Base-by-base conservation (phyloP, 1,284 basidiomycete genomes). In the Apiotrichum veenhuisii region DNA sequence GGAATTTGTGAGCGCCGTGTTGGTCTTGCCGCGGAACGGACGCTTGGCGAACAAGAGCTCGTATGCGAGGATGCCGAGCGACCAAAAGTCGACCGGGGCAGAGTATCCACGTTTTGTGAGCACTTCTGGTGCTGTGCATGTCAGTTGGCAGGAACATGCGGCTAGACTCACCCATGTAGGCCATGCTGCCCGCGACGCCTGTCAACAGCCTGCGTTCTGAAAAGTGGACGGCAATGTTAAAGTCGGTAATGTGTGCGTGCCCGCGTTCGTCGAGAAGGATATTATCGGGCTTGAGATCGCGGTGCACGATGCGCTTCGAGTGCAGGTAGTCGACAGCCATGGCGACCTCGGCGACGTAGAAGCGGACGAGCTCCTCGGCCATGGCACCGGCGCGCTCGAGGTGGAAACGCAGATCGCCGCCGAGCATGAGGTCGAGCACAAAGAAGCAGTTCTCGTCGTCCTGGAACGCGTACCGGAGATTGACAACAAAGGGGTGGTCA, bases 391-490 rank as follows among this genome's bases (percentile, higher is more conserved):
- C 84, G 34, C 91, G 84, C 70, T 96, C 92, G 42, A 96, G 79
- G 73, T 98, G 93, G 72, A 97, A 97, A 64, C 94, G 82, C 65
- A 98, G 77, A 77, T 97, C 93, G 11, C 94, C 94, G 25, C 94
- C 94, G 1, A 97, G 80, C 94, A 98, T 97, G 48, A 97, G 82
- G 74, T 98, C 94, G 55, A 97, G 80, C 11, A 97, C 93, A 79
- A 97, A 97, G 82, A 97, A 98, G 71, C 94, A 92, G 73, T 96
- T 97, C 70, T 93, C 89, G 70, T 98, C 94, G 71, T 98, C 94
- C 76, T 98, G 94, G 74, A 98, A 98, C 2, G 94, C 94, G 74
- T 96, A 97, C 43, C 93, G 87, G 68, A 98, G 73, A 75, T 97
- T 97, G 65, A 94, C 92, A 45, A 96, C 82, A 72, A 95, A 97